Base-by-base conservation (phyloP, 2,329 filamentous ascomycete species). In the Huntiella decipiens region DNA sequence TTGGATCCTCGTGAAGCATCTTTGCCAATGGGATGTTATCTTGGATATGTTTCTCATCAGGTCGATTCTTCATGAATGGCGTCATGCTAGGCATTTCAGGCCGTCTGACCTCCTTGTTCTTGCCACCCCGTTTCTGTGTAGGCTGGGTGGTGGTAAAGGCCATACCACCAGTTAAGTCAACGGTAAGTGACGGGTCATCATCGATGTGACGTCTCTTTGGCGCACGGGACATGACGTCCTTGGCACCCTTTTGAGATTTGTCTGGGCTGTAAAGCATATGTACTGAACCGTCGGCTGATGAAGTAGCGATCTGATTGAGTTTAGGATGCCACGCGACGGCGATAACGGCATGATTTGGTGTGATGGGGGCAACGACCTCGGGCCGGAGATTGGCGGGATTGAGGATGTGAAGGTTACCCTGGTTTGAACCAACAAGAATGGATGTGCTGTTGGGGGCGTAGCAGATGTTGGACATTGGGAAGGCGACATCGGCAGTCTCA, bases 121-220 rank as follows among this genome's bases (percentile, higher is more conserved):
- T 75, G 43, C 86, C 86, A 5, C 13, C 22, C 22, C 22, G 22
- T 8, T 28, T 28, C 7, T 28, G 22, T 7, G 22, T 28, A 28
- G 22, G 22, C 3, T 28, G 22, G 22, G 22, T 31, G 5, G 5
- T 86, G 85, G 31, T 82, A 68, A 13, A 64, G 65, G 86, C 86
- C 49, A 96, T 70, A 11, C 85, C 87, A 3, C 79, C 67, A 4
- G 79, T 73, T 54, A 86, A 74, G 57, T 94, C 86, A 59, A 82
- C 92, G 1, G 87, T 94, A 32, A 92, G 69, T 49, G 75, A 77
- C 1, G 86, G 77, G 60, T 96, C 85, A 61, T 98, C 91, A 58
- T 98, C 91, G 50, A 98, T 77, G 58, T 98, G 88, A 1, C 88
- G 80, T 55, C 85, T 87, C 66, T 98, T 96, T 2, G 91, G 87